Conservation (phyloP, 441 rosid genomes). For the Croton laevigatus region DNA sequence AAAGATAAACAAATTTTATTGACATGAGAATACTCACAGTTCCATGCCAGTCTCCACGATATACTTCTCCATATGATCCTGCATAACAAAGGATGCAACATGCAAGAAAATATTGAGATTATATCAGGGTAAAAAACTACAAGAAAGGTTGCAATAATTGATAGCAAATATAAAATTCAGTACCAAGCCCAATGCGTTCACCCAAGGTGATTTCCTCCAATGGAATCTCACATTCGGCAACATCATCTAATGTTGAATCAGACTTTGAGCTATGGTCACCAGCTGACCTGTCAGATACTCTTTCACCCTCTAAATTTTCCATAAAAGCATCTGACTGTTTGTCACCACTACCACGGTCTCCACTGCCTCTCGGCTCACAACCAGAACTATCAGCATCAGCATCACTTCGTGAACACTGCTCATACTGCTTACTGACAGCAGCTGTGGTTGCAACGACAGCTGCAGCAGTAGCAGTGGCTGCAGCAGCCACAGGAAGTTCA, state of each 20-base stretch:
- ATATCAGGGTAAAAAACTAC: slow-evolving; percentile 1
- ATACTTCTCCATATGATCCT: slow-evolving; percentile 99
- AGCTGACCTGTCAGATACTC: slow-evolving; percentile 59
- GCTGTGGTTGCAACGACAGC: slow-evolving; percentile 89
- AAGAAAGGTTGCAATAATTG: slow-evolving; percentile 18
- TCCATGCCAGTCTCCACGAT: slow-evolving; percentile 95
- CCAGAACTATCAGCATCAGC: slow-evolving; percentile 53
- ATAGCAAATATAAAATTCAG: slow-evolving; percentile 25
- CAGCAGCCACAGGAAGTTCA: slow-evolving; percentile 92
- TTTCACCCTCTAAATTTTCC: slow-evolving; percentile 58
- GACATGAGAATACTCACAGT: slow-evolving; percentile 62
- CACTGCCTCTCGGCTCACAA: slow-evolving; percentile 46
- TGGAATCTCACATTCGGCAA: slow-evolving; percentile 85
- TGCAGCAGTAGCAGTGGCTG: slow-evolving; percentile 97
- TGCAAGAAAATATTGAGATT: slow-evolving; percentile 16
- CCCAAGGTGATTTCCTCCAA: slow-evolving; percentile 92
- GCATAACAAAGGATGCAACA: slow-evolving; percentile 34
- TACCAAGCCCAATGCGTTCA: slow-evolving; percentile 99
- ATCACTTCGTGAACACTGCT: slow-evolving; percentile 47
- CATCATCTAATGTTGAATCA: slow-evolving; percentile 67
- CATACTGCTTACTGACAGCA: slow-evolving; percentile 72
- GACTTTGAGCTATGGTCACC: slow-evolving; percentile 65
- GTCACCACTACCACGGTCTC: slow-evolving; percentile 47
- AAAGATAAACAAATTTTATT: slow-evolving; percentile 11
- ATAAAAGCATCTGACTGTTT: slow-evolving; percentile 38